A percentile compares a stretch with the other conserved stretches of the same genome.
Conservation (phyloP, 75 land plant species). For the Selaginella tamariscina region DNA sequence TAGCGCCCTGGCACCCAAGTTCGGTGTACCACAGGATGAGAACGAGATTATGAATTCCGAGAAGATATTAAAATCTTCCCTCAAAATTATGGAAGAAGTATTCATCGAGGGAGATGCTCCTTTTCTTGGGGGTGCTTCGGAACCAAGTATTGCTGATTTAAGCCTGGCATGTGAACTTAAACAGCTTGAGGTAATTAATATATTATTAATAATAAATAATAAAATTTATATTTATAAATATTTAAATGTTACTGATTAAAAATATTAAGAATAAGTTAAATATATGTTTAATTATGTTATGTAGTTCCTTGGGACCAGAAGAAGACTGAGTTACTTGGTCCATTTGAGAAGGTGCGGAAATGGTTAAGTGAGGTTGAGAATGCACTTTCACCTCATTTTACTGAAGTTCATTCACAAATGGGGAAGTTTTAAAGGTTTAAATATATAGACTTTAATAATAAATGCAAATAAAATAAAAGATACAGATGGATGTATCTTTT, state of each 20-base stretch:
- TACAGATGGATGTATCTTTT: too few relatives aligned
- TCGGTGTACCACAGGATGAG: neutral
- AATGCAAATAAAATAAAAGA: too few relatives aligned
- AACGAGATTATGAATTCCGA: slow-evolving; percentile 11
- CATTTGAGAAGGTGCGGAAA: neutral
- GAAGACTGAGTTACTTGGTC: neutral
- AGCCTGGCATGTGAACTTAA: slow-evolving; percentile 77
- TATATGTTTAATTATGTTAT: too few relatives aligned
- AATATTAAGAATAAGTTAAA: too few relatives aligned
- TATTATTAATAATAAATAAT: too few relatives aligned
- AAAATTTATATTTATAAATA: too few relatives aligned
- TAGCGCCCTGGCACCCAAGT: neutral
- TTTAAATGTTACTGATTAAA: too few relatives aligned
- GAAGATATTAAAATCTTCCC: slow-evolving; percentile 40
- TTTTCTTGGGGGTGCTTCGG: slow-evolving; percentile 44
- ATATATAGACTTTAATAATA: too few relatives aligned
- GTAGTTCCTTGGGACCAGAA: neutral
- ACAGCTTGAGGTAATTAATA: slow-evolving; percentile 66
- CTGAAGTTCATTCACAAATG: too few relatives aligned
- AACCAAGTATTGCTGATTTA: slow-evolving; percentile 86
- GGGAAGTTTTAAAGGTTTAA: too few relatives aligned
- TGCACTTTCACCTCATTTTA: neutral
- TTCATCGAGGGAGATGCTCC: slow-evolving; percentile 54
- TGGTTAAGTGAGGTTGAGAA: neutral
- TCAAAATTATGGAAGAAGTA: slow-evolving; percentile 50